Percentiles rank a stretch among this genome's conserved stretches.
phyloP scores from a whole-genome alignment of 345 rosid species.

The Eucalyptus regnans region DNA sequence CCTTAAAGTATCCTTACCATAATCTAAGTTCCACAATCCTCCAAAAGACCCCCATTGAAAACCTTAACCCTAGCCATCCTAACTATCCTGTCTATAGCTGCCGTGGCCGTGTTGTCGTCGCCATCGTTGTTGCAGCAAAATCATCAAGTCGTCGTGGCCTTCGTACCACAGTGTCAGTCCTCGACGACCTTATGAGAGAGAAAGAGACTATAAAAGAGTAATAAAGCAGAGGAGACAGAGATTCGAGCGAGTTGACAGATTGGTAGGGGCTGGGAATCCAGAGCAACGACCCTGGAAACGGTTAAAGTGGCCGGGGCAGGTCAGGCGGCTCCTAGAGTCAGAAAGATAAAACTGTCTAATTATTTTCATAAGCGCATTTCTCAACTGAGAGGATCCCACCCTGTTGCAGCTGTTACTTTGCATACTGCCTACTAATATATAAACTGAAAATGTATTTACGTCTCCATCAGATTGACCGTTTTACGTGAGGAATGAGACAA shows the following conservation, averaged over 20 bases:
- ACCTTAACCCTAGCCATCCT: background rate
- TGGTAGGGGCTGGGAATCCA: background rate
- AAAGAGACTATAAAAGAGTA: background rate
- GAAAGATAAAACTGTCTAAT: background rate
- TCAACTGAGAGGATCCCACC: background rate
- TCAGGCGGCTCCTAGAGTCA: background rate
- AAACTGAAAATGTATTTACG: background rate
- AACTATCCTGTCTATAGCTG: background rate
- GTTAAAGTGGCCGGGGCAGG: background rate
- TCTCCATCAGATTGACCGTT: background rate
- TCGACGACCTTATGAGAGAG: background rate
- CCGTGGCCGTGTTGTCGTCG: background rate
- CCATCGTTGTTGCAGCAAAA: background rate
- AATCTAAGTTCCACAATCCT: background rate
- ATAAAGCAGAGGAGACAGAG: background rate
- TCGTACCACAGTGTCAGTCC: background rate
- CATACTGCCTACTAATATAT: background rate
- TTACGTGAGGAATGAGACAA: background rate
- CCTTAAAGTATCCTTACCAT: background rate
- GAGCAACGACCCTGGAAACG: background rate
- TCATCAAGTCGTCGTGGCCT: background rate
- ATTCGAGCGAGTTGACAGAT: background rate
- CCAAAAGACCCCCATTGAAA: background rate
- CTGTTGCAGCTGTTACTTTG: background rate
- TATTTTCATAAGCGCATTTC: background rate